Evolutionary conservation across 176 grass and related monocot genomes (phyloP), one percentile per base, ranked within the genome.

Genomic region (Juncus effusus): DNA sequence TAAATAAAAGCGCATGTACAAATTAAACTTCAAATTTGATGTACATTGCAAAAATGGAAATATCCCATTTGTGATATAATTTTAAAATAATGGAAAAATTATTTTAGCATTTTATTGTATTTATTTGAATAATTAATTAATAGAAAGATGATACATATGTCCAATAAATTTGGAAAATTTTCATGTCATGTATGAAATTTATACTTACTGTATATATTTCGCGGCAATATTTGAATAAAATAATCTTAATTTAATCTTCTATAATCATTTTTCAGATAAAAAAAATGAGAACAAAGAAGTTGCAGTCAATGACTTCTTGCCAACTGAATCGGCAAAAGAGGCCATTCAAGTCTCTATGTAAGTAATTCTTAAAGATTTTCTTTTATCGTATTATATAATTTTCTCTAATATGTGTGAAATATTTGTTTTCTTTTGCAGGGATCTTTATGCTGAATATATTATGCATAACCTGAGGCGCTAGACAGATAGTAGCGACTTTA

Each of bases 231-330:
- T 15, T 16, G 14, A 57, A 13, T 0, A 14, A 49, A 2, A 28
- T 40, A 54, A 0, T 76, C 10, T 28, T 80, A 56, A 68, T 13
- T 35, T 40, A 3, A 3, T 4, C n/a, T 36, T 59, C 70, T 56
- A 5, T 13, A 13, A 59, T 70, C 72, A 28, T 61, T 40, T 67
- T 84, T 36, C 56, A 91, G 92, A 96, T 45, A 88, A 96, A 82
- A 96, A 96, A 74, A 91, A 96, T 78, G 87, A 96, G 81, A 96
- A 96, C 77, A 96, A 91, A 77, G 92, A 91, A 66, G 92, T 96
- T 11, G 92, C 87, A 11, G 92, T 96, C 76, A 79, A 96, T 36
- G 87, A 81, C 2, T 96, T 96, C 79, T 85, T 96, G 61, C 81
- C 74, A 4, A 77, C 92, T 35, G 11, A 44, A 6, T 56, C 76